Percentiles rank a stretch among this genome's conserved stretches.
Evolutionary conservation across 345 rosid genomes (phyloP).

Genomic region (Garcia nutans): DNA sequence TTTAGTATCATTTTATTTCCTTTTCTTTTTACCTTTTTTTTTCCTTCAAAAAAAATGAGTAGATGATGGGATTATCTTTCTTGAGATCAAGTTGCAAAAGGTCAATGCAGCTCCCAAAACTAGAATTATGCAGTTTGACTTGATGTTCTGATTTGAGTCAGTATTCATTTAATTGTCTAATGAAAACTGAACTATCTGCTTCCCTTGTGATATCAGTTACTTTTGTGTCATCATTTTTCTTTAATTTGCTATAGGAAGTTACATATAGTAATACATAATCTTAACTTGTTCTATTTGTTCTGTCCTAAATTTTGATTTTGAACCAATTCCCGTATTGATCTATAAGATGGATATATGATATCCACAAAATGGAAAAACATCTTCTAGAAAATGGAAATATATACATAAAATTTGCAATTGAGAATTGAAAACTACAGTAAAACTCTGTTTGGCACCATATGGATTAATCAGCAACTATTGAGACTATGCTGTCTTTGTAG

Average conservation of each 20-base stretch:
- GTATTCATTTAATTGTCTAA: neutral
- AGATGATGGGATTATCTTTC: neutral
- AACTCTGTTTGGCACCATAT: neutral
- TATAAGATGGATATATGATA: too few species aligned
- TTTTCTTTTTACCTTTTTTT: neutral
- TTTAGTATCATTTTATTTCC: too few species aligned
- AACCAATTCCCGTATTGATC: slow-evolving; percentile 12
- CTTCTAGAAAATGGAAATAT: neutral
- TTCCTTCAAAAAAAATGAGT: neutral
- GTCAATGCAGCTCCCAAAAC: neutral
- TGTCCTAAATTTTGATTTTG: slow-evolving; percentile 14
- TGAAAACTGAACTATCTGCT: too few species aligned
- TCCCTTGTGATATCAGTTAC: neutral
- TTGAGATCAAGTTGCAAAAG: neutral
- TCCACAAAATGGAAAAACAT: neutral
- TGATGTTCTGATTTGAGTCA: neutral
- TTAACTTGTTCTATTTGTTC: slow-evolving; percentile 12
- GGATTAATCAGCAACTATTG: neutral
- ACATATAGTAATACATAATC: neutral
- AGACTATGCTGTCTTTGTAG: neutral
- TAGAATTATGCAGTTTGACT: neutral
- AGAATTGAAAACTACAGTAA: neutral
- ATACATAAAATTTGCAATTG: neutral
- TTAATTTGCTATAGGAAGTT: neutral
- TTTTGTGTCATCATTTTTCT: neutral